Conservation (phyloP, 352 stramenopile species). For the Globisporangium canariense region DNA sequence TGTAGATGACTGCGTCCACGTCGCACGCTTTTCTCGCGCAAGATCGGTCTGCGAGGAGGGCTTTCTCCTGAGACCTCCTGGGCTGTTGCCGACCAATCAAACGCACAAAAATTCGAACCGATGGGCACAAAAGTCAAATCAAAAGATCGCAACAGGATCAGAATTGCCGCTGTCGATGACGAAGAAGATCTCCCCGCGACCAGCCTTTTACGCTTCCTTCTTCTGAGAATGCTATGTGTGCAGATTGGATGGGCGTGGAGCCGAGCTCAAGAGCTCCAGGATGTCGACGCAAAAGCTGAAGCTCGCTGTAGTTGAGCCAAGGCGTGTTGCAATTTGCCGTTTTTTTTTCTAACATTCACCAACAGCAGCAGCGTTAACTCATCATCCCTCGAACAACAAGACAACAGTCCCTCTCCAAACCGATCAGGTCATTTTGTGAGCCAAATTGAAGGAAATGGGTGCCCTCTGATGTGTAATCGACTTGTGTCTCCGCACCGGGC, state of each 20-base stretch:
- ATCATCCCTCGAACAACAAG: constrained; percentile 5
- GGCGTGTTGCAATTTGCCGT: not conserved
- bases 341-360: constrained; percentile 4
- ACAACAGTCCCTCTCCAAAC: not conserved
- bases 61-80: not conserved
- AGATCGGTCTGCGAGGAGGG: not conserved
- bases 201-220: not conserved
- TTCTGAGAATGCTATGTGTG: constrained; percentile 1
- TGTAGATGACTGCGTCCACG: constrained; percentile 12
- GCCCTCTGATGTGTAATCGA: constrained; percentile 2
- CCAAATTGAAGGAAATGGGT: not conserved
- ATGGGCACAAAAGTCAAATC: constrained; percentile 1
- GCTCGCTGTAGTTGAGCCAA: not conserved
- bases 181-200: constrained; percentile 7
- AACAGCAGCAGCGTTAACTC: constrained; percentile 9
- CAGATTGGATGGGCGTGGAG: not conserved
- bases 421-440: not conserved
- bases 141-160: constrained; percentile 12
- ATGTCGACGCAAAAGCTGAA: constrained; percentile 8
- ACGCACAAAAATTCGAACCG: constrained; percentile 7
- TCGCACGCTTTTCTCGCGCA: not conserved
- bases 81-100: constrained; percentile 8
- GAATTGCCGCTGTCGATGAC: constrained; percentile 3
- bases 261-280: not conserved
- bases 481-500: not conserved